These are phyloP conservation scores for Penicillium tannophilum DNA, from an alignment of 495 filamentous ascomycete genomes.

Conservation along the genomic window DNA sequence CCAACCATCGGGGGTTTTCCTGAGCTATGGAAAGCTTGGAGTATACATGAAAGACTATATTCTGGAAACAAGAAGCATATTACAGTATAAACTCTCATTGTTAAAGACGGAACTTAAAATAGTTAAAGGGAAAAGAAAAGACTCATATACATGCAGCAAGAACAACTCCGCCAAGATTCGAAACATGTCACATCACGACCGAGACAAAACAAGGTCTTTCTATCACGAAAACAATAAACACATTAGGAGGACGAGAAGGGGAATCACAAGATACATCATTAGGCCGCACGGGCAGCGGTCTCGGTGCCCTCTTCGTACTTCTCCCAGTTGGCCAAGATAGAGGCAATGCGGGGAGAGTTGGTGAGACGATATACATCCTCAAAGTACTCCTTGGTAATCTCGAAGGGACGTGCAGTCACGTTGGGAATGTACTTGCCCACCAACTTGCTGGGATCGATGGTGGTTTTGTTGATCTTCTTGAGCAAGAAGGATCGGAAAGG, in stretches of 20 bases:
- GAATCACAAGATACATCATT: constrained; percentile 25
- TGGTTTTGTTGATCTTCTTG: constrained; percentile 99
- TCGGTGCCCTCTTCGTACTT: constrained; percentile 59
- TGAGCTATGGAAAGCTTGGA: too few relatives aligned
- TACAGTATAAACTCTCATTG: too few relatives aligned
- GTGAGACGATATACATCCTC: constrained; percentile 96
- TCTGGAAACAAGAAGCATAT: too few relatives aligned
- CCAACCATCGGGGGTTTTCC: too few relatives aligned
- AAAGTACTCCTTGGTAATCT: constrained; percentile 97
- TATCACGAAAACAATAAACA: constrained; percentile 25
- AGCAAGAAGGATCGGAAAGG: constrained; percentile 95
- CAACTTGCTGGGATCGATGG: constrained; percentile 93
- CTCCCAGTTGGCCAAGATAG: constrained; percentile 84
- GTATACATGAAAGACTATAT: too few relatives aligned
- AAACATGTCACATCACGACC: constrained; percentile 38
- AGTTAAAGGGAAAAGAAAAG: background rate
- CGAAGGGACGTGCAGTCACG: constrained; percentile 93
- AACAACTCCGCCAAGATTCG: constrained; percentile 22
- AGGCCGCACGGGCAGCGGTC: constrained; percentile 20
- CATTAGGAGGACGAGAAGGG: constrained; percentile 21
- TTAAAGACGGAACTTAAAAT: constrained; percentile 12
- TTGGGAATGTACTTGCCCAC: constrained; percentile 99
- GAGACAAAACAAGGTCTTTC: constrained; percentile 22
- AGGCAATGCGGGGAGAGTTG: constrained; percentile 87
- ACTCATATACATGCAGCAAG: constrained; percentile 23